These are phyloP conservation scores for Huntiella abstrusa DNA, from an alignment of 2,329 filamentous ascomycete species.

Conservation along the genomic window DNA sequence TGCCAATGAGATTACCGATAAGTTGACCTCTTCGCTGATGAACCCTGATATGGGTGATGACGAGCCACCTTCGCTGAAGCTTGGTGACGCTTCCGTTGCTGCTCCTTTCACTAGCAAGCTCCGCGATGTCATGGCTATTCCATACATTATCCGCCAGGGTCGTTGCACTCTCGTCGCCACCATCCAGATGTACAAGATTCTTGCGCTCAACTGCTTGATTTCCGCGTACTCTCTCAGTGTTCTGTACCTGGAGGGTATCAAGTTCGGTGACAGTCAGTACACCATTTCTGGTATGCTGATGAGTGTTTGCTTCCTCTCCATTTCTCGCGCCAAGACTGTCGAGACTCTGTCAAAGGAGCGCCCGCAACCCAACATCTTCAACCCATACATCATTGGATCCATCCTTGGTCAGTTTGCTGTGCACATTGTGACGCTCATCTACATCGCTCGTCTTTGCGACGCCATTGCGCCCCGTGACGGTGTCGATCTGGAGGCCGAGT, in stretches of 20 bases:
- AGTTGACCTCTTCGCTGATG: conserved; percentile 73
- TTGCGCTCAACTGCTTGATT: conserved; percentile 93
- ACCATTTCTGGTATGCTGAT: conserved; percentile 99
- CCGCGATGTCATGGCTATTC: conserved; percentile 87
- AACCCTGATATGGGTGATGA: conserved; percentile 71
- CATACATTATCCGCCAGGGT: conserved; percentile 95
- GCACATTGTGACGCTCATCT: conserved; percentile 85
- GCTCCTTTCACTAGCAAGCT: conserved; percentile 96
- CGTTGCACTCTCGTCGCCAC: conserved; percentile 94
- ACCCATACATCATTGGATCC: conserved; percentile 94
- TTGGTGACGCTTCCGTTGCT: conserved; percentile 91
- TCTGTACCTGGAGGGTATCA: conserved; percentile 93
- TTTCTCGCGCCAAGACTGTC: conserved; percentile 91
- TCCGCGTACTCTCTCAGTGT: conserved; percentile 94
- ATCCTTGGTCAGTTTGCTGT: conserved; percentile 94
- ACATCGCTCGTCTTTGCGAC: conserved; percentile 79
- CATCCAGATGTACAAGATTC: conserved; percentile 99
- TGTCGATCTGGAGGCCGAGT: conserved; percentile 87
- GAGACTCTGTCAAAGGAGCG: conserved; percentile 92
- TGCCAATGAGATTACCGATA: conserved; percentile 65
- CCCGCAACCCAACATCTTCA: conserved; percentile 97
- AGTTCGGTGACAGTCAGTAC: conserved; percentile 95
- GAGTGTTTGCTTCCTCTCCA: conserved; percentile 97
- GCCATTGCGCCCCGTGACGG: conserved; percentile 52
- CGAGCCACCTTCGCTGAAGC: conserved; percentile 88